Percentiles rank a stretch among this genome's conserved stretches.
phyloP scores from a whole-genome alignment of 1,284 basidiomycete genomes.

The Sporisorium graminicola region DNA sequence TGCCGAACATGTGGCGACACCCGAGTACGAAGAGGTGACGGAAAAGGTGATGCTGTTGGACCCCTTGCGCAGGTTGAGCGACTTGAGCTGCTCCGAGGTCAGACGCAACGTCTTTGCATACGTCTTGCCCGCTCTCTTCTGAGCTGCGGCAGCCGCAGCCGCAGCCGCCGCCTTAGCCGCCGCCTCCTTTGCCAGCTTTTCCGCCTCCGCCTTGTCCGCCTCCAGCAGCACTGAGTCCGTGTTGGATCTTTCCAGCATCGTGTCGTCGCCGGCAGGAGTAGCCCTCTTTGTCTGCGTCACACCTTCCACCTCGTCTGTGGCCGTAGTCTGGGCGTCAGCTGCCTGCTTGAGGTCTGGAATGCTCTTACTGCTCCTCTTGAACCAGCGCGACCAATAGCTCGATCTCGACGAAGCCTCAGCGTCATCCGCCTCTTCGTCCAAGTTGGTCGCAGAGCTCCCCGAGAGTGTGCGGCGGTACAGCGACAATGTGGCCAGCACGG shows the following conservation, averaged over 20 bases:
- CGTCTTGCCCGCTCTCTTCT: constrained; percentile 72
- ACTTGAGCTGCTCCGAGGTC: constrained; percentile 81
- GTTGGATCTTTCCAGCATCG: constrained; percentile 48
- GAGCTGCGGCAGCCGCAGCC: constrained; percentile 17
- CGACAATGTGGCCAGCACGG: constrained; percentile 72
- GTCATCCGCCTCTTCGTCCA: constrained; percentile 62
- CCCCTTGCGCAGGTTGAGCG: constrained; percentile 85
- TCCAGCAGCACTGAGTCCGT: constrained; percentile 50
- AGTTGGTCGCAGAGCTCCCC: constrained; percentile 11
- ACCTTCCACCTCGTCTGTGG: neutral
- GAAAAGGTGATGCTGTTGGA: constrained; percentile 95
- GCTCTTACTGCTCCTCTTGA: constrained; percentile 55
- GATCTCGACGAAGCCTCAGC: constrained; percentile 17
- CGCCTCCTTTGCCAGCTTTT: neutral
- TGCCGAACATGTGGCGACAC: constrained; percentile 83
- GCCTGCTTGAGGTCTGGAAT: constrained; percentile 40
- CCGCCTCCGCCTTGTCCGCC: constrained; percentile 17
- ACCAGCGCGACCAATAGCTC: constrained; percentile 65
- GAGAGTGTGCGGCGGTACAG: constrained; percentile 56
- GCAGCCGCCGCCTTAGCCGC: constrained; percentile 2
- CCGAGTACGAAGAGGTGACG: constrained; percentile 83
- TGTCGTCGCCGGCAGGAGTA: constrained; percentile 1
- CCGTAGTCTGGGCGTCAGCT: constrained; percentile 12
- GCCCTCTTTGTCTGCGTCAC: constrained; percentile 3
- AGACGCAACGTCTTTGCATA: constrained; percentile 93